Evolutionary conservation across 1,139 yeast species (phyloP).

Genomic region (Lodderomyces orthopsilosis): DNA sequence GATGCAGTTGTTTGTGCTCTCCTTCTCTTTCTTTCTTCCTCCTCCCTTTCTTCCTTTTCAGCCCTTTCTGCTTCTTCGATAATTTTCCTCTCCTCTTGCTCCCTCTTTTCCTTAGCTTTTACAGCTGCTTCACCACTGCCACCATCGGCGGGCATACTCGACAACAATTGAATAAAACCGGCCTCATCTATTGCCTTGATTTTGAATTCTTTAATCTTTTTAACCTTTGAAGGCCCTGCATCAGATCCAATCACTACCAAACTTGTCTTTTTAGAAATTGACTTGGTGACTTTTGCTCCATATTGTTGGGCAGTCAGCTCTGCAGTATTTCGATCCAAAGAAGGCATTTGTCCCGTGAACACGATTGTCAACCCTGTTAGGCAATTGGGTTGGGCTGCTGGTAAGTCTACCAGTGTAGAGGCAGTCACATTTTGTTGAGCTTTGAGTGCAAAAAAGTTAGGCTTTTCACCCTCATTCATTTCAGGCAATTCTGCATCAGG

Average conservation of each 20-base stretch:
- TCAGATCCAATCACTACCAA: conserved; percentile 91
- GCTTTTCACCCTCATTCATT: conserved; percentile 46
- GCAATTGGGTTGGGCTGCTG: conserved; percentile 81
- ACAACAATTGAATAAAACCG: conserved; percentile 74
- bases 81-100: conserved; percentile 58
- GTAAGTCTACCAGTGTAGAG: conserved; percentile 43
- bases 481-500: conserved; percentile 72
- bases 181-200: conserved; percentile 84
- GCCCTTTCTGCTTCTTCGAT: conserved; percentile 45
- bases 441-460: conserved; percentile 46
- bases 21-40: conserved; percentile 10
- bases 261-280: conserved; percentile 83
- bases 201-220: conserved; percentile 67
- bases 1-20: not conserved
- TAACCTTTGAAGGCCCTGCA: conserved; percentile 95
- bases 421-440: conserved; percentile 25
- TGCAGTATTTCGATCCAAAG: conserved; percentile 71
- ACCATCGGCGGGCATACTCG: conserved; percentile 88
- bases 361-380: conserved; percentile 85
- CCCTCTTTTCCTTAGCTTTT: conserved; percentile 66
- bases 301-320: conserved; percentile 76
- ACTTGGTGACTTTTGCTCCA: conserved; percentile 91
- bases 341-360: conserved; percentile 87
- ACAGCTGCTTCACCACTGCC: conserved; percentile 79
- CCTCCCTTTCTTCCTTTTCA: conserved; percentile 18